phyloP scores from a whole-genome alignment of 2,329 filamentous ascomycete genomes.

The Aspergillus fumigatus region DNA sequence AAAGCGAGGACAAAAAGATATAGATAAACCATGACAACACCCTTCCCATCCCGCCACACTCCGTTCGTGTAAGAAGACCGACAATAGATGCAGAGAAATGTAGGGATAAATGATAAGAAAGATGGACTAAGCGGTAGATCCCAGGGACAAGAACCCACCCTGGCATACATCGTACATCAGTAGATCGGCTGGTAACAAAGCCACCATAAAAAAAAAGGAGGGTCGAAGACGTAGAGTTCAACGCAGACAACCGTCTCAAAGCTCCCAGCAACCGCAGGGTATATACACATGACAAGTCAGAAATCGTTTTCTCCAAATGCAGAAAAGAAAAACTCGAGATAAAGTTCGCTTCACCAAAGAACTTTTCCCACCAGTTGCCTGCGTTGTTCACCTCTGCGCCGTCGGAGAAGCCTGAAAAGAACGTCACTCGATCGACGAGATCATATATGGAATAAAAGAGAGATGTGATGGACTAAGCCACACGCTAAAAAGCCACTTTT shows the following conservation, averaged over 20 bases:
- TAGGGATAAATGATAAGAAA: constrained; percentile 17
- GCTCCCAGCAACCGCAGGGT: constrained; percentile 24
- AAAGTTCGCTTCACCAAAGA: constrained; percentile 13
- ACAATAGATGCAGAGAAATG: constrained; percentile 14
- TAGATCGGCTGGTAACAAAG: constrained; percentile 10
- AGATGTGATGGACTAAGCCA: constrained; percentile 16
- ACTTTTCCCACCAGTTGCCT: constrained; percentile 17
- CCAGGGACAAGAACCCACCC: constrained; percentile 17
- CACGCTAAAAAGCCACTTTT: constrained; percentile 16
- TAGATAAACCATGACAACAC: constrained; percentile 14
- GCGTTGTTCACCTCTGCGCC: constrained; percentile 12
- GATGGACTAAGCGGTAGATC: constrained; percentile 18
- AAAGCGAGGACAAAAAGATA: constrained; percentile 6
- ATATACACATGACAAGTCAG: constrained; percentile 24
- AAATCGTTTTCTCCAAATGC: constrained; percentile 27
- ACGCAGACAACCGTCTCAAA: constrained; percentile 19
- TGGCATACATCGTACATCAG: constrained; percentile 31
- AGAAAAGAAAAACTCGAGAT: constrained; percentile 10
- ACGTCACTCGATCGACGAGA: constrained; percentile 18
- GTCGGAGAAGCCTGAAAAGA: constrained; percentile 13
- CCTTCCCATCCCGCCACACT: constrained; percentile 30
- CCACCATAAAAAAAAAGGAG: constrained; percentile 17
- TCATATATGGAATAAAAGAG: constrained; percentile 7
- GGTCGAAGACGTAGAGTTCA: constrained; percentile 16
- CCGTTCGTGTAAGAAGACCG: constrained; percentile 21